These are phyloP conservation scores for Globisporangium canariense DNA, from an alignment of 352 stramenopile species.

Conservation along the genomic window DNA sequence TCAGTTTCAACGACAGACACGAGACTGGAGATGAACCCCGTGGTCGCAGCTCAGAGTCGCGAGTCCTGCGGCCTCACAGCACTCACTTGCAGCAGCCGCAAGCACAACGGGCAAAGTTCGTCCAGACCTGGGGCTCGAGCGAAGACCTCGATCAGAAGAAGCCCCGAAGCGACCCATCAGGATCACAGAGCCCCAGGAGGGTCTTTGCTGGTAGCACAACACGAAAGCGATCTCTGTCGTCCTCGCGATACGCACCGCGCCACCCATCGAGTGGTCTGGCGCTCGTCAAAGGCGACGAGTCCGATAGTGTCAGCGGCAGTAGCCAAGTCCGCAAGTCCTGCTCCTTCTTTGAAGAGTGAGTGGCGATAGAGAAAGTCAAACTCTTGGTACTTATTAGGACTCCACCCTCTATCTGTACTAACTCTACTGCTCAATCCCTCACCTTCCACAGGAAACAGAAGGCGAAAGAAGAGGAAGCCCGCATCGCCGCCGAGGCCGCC, in stretches of 20 bases:
- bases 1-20: neutral
- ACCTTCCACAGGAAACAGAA: slow-evolving; percentile 36
- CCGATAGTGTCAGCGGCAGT: slow-evolving; percentile 4
- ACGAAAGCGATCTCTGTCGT: neutral
- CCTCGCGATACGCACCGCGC: slow-evolving; percentile 11
- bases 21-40: neutral
- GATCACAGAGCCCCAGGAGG: neutral
- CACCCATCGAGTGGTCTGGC: slow-evolving; percentile 18
- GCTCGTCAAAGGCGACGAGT: slow-evolving; percentile 9
- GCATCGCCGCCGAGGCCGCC: slow-evolving; percentile 22
- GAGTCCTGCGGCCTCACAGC: neutral
- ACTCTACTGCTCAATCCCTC: neutral
- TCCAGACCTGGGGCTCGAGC: slow-evolving; percentile 9
- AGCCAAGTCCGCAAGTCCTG: slow-evolving; percentile 30
- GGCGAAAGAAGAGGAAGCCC: slow-evolving; percentile 32
- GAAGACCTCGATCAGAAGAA: neutral
- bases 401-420: too few species aligned
- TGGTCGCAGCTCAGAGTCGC: neutral
- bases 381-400: neutral
- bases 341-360: slow-evolving; percentile 55
- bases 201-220: neutral
- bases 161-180: neutral
- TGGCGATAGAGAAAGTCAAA: neutral
- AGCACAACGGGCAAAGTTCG: neutral
- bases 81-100: neutral